Evolutionary conservation across 768 basidiomycete species (phyloP), one percentile per base, ranked within the genome.

Genomic region (Termitomyces sp.): DNA sequence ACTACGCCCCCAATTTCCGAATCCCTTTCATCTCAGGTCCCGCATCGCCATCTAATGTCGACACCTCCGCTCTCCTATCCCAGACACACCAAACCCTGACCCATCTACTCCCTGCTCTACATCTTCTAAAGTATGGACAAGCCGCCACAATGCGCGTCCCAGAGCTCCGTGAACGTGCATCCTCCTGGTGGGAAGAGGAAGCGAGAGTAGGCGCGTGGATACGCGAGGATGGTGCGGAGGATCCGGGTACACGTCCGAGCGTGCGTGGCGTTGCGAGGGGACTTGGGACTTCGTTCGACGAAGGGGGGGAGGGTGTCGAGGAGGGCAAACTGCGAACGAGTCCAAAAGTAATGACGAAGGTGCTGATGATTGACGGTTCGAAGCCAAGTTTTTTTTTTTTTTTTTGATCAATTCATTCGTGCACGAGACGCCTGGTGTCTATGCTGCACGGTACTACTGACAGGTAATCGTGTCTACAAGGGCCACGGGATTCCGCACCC

Each of bases 121-220:
- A 84, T 60, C 76, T 87, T 42, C 72, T 86, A 59, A 84, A 84
- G 66, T 83, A 85, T 66, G 75, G 81, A 2, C 81, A 78, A 48
- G 85, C 82, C 42, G 83, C 87, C 2, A 73, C 84, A 32, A 78
- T 86, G 79, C 83, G 90, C 38, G 67, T 76, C 7, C 81, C 82
- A 1, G 70, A 72, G 33, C 74, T 85, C 13, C 80, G 84, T 9
- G 74, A 73, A 11, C 79, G 78, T n/a, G 78, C 81, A 0, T 68
- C 67, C 1, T 71, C 72, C 55, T 89, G 85, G 80, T 91, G 89
- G 89, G 73, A 74, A 4, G 76, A 73, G 36, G 81, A 89, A 67
- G 79, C 79, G 49, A 71, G 70, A 24, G 83, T 86, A 58, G 88
- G 88, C 0, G 71, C 74, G 28, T 77, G 77, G 65, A 79, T 83